Conservation (phyloP, 1,139 yeast species). For the Pneumocystis sp. region DNA sequence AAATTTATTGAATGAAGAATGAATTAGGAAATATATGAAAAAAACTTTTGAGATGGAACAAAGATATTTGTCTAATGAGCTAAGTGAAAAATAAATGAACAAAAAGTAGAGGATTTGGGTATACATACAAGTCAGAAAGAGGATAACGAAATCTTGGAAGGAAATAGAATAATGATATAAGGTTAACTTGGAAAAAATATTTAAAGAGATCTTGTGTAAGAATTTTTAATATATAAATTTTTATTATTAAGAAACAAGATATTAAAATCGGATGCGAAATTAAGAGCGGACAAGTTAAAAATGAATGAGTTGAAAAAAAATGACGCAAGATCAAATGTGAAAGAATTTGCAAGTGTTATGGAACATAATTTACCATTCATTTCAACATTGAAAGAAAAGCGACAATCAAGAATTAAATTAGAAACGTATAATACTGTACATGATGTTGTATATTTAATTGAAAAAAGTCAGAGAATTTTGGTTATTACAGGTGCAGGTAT, state of each 20-base stretch:
- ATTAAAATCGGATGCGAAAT: not conserved
- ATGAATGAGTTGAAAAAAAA: not conserved
- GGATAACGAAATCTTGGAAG: not conserved
- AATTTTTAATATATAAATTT: too few relatives aligned
- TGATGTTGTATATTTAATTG: constrained; percentile 42
- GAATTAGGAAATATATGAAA: too few relatives aligned
- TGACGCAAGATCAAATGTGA: too few relatives aligned
- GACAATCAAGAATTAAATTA: constrained; percentile 39
- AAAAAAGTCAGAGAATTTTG: constrained; percentile 44
- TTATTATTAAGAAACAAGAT: not conserved
- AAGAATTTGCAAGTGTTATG: not conserved
- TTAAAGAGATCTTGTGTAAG: not conserved
- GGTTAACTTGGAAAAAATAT: not conserved
- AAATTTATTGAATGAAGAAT: too few relatives aligned
- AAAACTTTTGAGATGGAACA: too few relatives aligned
- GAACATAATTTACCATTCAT: not conserved
- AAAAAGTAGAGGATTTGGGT: too few relatives aligned
- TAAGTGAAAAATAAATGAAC: too few relatives aligned
- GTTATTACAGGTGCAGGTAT: constrained; percentile 87
- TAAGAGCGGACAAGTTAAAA: too few relatives aligned
- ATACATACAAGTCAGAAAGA: too few relatives aligned
- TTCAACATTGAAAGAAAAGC: constrained; percentile 41
- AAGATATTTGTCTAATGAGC: too few relatives aligned
- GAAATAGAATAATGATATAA: not conserved
- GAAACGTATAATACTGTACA: constrained; percentile 42